Base-by-base conservation (phyloP, 495 filamentous ascomycete genomes). In the Podospora bellae-mahoneyi region DNA sequence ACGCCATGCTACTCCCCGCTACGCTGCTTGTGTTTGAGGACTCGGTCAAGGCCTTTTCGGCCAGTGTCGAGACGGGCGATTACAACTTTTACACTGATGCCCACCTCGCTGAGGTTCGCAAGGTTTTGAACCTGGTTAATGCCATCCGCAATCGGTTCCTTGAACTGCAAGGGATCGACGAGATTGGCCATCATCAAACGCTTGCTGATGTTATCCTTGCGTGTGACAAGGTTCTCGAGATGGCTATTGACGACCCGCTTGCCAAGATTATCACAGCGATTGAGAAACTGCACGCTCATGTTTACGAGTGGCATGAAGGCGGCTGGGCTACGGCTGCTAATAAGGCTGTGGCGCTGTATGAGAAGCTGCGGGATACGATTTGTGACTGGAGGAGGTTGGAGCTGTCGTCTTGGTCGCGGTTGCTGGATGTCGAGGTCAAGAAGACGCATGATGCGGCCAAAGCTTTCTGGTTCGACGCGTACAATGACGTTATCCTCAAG, bases 391-490 rank as follows among this genome's bases (percentile, higher is more conserved):
- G 96, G 32, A 88, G 92, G 48, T 82, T 98, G 30, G 96, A 99
- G 71, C 80, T 99, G 28, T 88, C 90, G 1, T 96, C 93, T 4
- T 99, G 96, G 96, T 89, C 91, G 20, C 89, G 87, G 53, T 78
- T 99, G n/a, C 86, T 99, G 61, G 92, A 97, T 71, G 84, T 90
- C 67, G 95, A 99, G 76, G 84, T 88, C 16, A 85, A 87, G 69
- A 91, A 89, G 70, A 91, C 87, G 68, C 79, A 88, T 10, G 84
- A 90, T 34, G 89, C 92, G 72, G 93, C 94, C 10, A 87, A 86
- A 68, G 88, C 90, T 13, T 99, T 95, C 94, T 99, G 94, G 92
- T 99, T 97, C 74, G 86, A 97, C 58, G 92, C 94, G 5, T 98
- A 96, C 64, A 92, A 97, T 78, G 90, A 86, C 30, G 86, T 97